Evolutionary conservation across 164 flowering plant species (phyloP).

Genomic region (Vitis rupestris): DNA sequence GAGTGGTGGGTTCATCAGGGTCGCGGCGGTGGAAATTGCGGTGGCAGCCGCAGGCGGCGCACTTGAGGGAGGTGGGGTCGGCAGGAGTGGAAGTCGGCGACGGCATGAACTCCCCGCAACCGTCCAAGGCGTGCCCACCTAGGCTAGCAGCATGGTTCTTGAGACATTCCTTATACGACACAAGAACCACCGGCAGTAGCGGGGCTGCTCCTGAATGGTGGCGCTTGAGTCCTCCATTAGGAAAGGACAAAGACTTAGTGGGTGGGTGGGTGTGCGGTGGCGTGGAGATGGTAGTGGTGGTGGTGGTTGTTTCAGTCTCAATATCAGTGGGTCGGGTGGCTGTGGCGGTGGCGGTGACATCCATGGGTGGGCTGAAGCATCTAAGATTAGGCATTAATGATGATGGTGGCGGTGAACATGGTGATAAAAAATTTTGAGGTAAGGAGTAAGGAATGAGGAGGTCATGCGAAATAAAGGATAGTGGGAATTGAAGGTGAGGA

Average conservation of each 20-base stretch:
- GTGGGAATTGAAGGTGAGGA: no score
- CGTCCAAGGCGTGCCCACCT: conserved; percentile 63
- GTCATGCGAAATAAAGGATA: no score
- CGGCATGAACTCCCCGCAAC: conserved; percentile 71
- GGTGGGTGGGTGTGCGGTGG: conserved; percentile 19
- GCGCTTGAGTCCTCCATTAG: conserved; percentile 44
- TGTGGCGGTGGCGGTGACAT: conserved; percentile 13
- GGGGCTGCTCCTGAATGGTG: conserved; percentile 18
- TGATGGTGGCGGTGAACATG: neutral
- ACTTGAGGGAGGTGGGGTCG: conserved; percentile 51
- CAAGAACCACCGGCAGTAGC: conserved; percentile 16
- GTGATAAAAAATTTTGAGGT: neutral
- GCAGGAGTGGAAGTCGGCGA: conserved; percentile 27
- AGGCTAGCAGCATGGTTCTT: conserved; percentile 61
- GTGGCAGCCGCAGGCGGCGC: conserved; percentile 75
- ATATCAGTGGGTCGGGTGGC: no score
- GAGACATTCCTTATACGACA: conserved; percentile 57
- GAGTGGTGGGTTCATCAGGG: conserved; percentile 15
- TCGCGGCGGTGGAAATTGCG: conserved; percentile 73
- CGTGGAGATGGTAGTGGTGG: conserved; percentile 22
- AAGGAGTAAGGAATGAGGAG: neutral
- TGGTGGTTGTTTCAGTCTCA: neutral
- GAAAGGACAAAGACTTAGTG: conserved; percentile 28
- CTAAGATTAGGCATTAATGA: neutral
- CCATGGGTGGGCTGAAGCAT: conserved; percentile 14